phyloP scores from a whole-genome alignment of 208 protist genomes.

The Leishmania braziliensis region DNA sequence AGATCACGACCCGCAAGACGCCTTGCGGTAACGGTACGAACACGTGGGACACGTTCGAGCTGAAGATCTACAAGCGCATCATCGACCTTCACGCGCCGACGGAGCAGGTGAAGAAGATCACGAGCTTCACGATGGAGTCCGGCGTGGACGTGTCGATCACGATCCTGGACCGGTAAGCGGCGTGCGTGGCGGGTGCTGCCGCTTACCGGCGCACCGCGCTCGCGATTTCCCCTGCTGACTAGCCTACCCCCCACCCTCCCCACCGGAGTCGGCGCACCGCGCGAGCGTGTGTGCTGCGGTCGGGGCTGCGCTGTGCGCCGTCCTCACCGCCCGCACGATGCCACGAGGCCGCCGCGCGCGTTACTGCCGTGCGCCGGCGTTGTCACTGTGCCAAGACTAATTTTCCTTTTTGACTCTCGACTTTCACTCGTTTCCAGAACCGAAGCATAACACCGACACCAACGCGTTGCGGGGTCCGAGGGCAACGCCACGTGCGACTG shows the following conservation, averaged over 20 bases:
- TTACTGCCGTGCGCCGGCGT: conserved; percentile 28
- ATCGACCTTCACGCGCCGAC: conserved; percentile 96
- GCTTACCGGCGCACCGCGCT: background rate
- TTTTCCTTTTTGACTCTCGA: conserved; percentile 22
- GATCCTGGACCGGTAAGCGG: conserved; percentile 56
- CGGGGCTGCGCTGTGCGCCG: conserved; percentile 5
- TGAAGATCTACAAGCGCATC: conserved; percentile 99
- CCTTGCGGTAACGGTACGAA: conserved; percentile 99
- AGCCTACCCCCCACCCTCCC: background rate
- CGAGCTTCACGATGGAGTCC: conserved; percentile 86
- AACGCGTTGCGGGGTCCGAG: background rate
- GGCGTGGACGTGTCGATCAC: conserved; percentile 91
- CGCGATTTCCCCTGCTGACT: background rate
- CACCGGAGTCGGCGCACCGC: conserved; percentile 1
- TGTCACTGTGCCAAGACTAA: conserved; percentile 34
- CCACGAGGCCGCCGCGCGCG: background rate
- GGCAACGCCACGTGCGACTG: background rate
- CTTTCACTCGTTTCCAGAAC: background rate
- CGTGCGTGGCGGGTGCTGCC: background rate
- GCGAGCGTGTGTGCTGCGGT: background rate
- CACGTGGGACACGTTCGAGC: conserved; percentile 99
- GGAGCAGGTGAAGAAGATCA: conserved; percentile 93
- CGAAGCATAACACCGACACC: background rate
- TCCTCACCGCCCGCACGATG: background rate
- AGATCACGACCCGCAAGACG: conserved; percentile 98